Conservation (phyloP, 1,284 basidiomycete species). For the Ceratobasidium theobromae region DNA sequence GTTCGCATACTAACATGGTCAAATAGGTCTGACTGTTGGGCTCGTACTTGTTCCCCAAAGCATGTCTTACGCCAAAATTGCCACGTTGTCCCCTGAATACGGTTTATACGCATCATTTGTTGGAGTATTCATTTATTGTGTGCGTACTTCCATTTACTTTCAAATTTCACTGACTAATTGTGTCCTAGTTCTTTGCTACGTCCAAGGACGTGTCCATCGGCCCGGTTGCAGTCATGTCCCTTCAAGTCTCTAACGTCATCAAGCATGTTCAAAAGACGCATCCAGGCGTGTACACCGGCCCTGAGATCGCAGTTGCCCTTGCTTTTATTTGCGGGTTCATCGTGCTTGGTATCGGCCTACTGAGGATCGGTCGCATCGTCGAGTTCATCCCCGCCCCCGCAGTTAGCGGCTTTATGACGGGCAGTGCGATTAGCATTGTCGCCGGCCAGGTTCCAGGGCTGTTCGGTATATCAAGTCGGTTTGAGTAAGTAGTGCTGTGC, state of each 20-base stretch:
- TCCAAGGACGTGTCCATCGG: constrained; percentile 96
- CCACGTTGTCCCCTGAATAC: constrained; percentile 81
- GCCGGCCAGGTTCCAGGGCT: constrained; percentile 82
- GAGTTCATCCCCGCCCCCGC: constrained; percentile 93
- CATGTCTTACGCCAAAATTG: constrained; percentile 68
- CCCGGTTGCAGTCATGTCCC: constrained; percentile 96
- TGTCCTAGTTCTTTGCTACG: constrained; percentile 77
- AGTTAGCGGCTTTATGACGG: constrained; percentile 64
- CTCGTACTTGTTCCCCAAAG: constrained; percentile 88
- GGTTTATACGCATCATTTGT: constrained; percentile 96
- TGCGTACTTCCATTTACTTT: constrained; percentile 44
- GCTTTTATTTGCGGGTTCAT: constrained; percentile 92
- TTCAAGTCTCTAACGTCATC: constrained; percentile 85
- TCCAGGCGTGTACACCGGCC: constrained; percentile 44
- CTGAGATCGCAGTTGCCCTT: constrained; percentile 81
- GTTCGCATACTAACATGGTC: not conserved
- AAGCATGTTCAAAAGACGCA: constrained; percentile 54
- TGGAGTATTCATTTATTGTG: constrained; percentile 79
- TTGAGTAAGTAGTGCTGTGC: constrained; percentile 59
- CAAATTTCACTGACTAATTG: constrained; percentile 3
- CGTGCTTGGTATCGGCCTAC: constrained; percentile 88
- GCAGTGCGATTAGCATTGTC: constrained; percentile 86
- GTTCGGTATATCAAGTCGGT: constrained; percentile 75
- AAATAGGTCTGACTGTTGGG: constrained; percentile 75
- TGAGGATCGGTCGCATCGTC: constrained; percentile 91